Percentiles rank a stretch among this genome's conserved stretches.
phyloP scores from a whole-genome alignment of 805 yeast species.

The Tetrapisispora iriomotensis region DNA sequence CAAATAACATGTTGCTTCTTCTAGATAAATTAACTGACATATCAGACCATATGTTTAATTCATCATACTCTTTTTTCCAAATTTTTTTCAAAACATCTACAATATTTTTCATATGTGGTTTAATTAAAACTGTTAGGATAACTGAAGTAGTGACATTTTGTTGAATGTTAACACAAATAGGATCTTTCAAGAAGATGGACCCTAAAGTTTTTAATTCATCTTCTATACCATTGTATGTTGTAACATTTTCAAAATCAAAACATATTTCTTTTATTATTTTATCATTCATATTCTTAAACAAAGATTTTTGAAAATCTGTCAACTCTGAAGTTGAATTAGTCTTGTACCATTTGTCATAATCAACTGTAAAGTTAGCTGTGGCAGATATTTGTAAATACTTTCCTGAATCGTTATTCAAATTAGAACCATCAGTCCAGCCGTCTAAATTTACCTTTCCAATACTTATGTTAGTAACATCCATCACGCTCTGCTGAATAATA shows the following conservation, averaged over 20 bases:
- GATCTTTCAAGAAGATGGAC: slow-evolving; percentile 10
- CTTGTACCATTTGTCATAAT: slow-evolving; percentile 13
- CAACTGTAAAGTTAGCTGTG: slow-evolving; percentile 8
- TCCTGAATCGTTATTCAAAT: slow-evolving; percentile 15
- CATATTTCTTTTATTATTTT: slow-evolving; percentile 16
- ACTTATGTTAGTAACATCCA: slow-evolving; percentile 16
- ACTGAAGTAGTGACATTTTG: slow-evolving; percentile 14
- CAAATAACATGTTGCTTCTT: slow-evolving; percentile 1
- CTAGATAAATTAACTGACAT: slow-evolving; percentile 16
- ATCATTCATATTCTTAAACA: slow-evolving; percentile 12
- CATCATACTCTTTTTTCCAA: slow-evolving; percentile 19
- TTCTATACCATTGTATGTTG: slow-evolving; percentile 17
- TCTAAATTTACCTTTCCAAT: slow-evolving; percentile 16
- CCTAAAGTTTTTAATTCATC: slow-evolving; percentile 11
- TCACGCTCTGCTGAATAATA: slow-evolving; percentile 10
- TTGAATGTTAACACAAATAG: slow-evolving; percentile 19
- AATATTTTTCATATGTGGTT: slow-evolving; percentile 21
- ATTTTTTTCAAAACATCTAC: slow-evolving; percentile 20
- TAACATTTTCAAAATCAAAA: slow-evolving; percentile 17
- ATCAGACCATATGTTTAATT: slow-evolving; percentile 19
- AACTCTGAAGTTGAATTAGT: slow-evolving; percentile 5
- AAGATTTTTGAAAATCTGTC: slow-evolving; percentile 6
- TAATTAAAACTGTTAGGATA: slow-evolving; percentile 16
- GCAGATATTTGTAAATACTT: slow-evolving; percentile 14
- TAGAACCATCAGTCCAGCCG: slow-evolving; percentile 19